phyloP scores from a whole-genome alignment of 306 rosid species.

The Ochetophila trinervis region DNA sequence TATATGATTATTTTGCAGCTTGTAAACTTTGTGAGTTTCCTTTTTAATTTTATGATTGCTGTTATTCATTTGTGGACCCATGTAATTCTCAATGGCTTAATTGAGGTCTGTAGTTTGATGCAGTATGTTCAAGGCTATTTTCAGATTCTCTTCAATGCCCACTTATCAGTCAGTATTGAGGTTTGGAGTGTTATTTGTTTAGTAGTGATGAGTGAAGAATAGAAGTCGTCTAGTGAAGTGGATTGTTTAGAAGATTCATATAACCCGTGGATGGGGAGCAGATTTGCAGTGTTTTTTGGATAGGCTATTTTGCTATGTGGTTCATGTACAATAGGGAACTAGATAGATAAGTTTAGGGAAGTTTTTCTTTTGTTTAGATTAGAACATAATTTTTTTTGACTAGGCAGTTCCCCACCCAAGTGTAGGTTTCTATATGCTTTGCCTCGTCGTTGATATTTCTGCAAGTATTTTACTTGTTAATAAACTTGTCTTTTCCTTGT shows the following conservation, averaged over 20 bases:
- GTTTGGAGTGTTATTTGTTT: background rate
- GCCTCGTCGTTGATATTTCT: background rate
- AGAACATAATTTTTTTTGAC: background rate
- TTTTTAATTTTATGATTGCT: too few relatives aligned
- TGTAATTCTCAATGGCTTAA: too few relatives aligned
- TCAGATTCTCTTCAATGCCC: background rate
- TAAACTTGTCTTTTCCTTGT: background rate
- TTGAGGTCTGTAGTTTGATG: background rate
- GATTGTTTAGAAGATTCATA: constrained; percentile 1
- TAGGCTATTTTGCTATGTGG: too few relatives aligned
- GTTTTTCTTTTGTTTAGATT: background rate
- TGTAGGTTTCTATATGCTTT: background rate
- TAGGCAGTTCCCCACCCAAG: background rate
- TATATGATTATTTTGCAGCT: too few relatives aligned
- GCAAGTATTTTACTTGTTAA: background rate
- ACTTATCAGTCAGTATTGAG: background rate
- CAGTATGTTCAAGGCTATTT: background rate
- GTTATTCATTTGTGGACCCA: too few relatives aligned
- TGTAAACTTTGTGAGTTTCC: too few relatives aligned
- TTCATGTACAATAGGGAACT: background rate
- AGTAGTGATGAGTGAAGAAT: background rate
- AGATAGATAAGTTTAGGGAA: background rate
- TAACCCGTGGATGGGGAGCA: background rate
- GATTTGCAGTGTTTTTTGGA: background rate
- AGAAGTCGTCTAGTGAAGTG: background rate